Conservation (phyloP, 176 grass and related monocot genomes). For the Carex littledalei region DNA sequence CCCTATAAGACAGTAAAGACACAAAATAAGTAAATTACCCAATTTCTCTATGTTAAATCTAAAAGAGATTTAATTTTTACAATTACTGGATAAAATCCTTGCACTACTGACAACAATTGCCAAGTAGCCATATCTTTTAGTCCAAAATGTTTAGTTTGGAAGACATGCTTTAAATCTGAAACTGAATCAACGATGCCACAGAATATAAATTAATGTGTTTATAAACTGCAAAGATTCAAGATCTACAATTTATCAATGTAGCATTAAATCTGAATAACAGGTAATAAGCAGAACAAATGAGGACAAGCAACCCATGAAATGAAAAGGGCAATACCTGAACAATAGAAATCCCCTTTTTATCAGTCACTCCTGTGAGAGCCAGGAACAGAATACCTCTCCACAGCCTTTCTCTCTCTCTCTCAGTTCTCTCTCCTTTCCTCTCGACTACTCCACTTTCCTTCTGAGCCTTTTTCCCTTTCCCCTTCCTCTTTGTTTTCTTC, state of each 20-base stretch:
- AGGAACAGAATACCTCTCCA: slow-evolving; percentile 50
- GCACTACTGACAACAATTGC: background rate
- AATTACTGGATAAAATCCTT: background rate
- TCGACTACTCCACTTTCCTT: too few relatives aligned
- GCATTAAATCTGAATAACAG: background rate
- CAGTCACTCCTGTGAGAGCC: slow-evolving; percentile 26
- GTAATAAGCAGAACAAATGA: background rate
- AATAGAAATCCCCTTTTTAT: slow-evolving; percentile 55
- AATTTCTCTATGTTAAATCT: background rate
- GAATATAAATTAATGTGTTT: background rate
- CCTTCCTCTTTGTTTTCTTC: too few relatives aligned
- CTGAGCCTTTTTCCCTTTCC: too few relatives aligned
- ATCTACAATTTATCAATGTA: background rate
- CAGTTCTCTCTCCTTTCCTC: too few relatives aligned
- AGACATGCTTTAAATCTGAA: background rate
- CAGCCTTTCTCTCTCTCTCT: too few relatives aligned
- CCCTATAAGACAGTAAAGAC: too few relatives aligned
- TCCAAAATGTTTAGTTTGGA: background rate
- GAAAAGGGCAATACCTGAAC: slow-evolving; percentile 41
- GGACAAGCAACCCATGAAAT: background rate
- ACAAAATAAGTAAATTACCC: background rate
- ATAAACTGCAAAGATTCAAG: background rate
- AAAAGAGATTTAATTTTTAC: background rate
- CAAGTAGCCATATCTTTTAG: too few relatives aligned
- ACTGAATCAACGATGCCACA: background rate